phyloP scores from a whole-genome alignment of 495 filamentous ascomycete species.

The Usnea hakonensis region DNA sequence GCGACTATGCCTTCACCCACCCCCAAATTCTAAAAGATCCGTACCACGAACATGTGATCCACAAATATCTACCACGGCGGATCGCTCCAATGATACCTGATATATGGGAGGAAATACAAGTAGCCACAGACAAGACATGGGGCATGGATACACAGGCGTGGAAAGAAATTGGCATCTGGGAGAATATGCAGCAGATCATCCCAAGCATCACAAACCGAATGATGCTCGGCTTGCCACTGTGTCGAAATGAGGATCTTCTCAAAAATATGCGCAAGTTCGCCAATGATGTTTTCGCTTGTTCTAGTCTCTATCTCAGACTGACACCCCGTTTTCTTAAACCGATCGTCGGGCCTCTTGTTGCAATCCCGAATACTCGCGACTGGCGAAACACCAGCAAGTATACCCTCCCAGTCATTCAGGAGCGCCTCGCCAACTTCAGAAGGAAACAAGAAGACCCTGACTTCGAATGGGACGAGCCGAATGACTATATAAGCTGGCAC shows the following conservation, averaged over 20 bases:
- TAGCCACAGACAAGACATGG: conserved; percentile 25
- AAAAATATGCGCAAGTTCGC: conserved; percentile 16
- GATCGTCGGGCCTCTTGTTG: conserved; percentile 25
- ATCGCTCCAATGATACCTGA: conserved; percentile 21
- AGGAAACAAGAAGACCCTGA: conserved; percentile 18
- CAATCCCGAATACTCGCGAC: conserved; percentile 7
- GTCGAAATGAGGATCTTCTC: conserved; percentile 28
- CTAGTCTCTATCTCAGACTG: not conserved
- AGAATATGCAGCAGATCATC: conserved; percentile 30
- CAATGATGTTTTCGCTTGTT: not conserved
- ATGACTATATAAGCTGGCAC: conserved; percentile 27
- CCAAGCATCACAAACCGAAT: conserved; percentile 32
- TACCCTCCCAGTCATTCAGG: conserved; percentile 22
- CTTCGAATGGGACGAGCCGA: conserved; percentile 25
- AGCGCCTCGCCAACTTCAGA: conserved; percentile 23
- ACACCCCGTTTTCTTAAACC: conserved; percentile 27
- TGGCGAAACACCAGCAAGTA: conserved; percentile 22
- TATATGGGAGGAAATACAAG: conserved; percentile 27
- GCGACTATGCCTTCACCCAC: conserved; percentile 27
- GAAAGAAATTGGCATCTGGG: conserved; percentile 27
- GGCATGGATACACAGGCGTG: conserved; percentile 27
- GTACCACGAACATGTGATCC: conserved; percentile 26
- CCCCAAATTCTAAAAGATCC: conserved; percentile 22
- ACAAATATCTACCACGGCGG: conserved; percentile 24
- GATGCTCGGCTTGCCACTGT: conserved; percentile 35